Base-by-base conservation (phyloP, 139 green algal species). In the Ostreobium quekettii region DNA sequence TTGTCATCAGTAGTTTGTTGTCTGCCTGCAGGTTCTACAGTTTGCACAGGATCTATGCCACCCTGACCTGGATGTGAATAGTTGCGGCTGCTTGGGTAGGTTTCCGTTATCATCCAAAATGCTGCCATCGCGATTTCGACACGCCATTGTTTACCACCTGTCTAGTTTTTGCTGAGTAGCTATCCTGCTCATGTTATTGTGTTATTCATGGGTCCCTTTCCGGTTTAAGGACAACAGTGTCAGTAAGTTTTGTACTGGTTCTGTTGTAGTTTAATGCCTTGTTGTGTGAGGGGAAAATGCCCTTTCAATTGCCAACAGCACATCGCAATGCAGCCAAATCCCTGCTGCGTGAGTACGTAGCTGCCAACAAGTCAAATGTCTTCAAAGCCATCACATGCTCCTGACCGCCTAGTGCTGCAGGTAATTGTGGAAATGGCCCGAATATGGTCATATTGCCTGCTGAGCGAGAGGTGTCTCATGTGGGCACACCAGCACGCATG, bases 371-470 rank as follows among this genome's bases (percentile, higher is more conserved):
- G 15, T 53, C 15, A 11, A 26, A 26, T 53, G 11, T 53, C 19
- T 53, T 53, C 42, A 11, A 26, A 53, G 11, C 42, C 11, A 53
- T 26, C 19, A 19, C 42, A 53, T 26, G 11, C 11, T 53, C 19
- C 42, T 26, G 42, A 53, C 19, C 19, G n/a, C n/a, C n/a, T n/a
- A 6, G 42, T n/a, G 7, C 31, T 48, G 29, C 60, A 82, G 76
- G 77, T 7, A 75, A 80, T 30, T 83, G 77, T 26, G 77, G 77
- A 4, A 80, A 48, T 26, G 85, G 85, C 0, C 85, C 85, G 24
- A 91, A 90, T 48, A 70, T 86, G 56, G 67, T 79, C 0, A 6
- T 91, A 6, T 47, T 85, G 32, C 79, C 80, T 0, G 24, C 46
- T 0, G 75, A 66, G 1, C 57, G 77, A 24, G 58, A 83, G 47